These are phyloP conservation scores for Ceratobasidium sp. DNA, from an alignment of 1,284 basidiomycete genomes.

Conservation along the genomic window DNA sequence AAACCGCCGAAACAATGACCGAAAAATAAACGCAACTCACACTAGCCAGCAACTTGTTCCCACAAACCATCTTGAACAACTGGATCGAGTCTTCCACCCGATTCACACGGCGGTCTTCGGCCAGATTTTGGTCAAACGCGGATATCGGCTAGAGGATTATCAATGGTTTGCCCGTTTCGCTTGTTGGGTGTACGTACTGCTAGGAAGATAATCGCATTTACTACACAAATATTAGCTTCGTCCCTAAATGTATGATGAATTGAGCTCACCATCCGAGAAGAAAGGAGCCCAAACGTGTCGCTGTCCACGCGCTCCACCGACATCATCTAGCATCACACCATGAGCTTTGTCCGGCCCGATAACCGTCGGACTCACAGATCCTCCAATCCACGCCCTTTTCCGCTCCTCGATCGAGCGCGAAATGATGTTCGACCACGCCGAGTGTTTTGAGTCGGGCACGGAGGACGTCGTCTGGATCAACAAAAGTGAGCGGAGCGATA, in stretches of 20 bases:
- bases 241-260: constrained; percentile 45
- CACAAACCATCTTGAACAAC: constrained; percentile 70
- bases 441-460: constrained; percentile 41
- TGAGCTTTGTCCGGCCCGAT: not conserved
- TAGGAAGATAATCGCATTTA: constrained; percentile 41
- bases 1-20: no score
- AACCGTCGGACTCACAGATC: constrained; percentile 42
- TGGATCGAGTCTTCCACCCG: constrained; percentile 75
- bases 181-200: no score
- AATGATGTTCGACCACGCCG: constrained; percentile 42
- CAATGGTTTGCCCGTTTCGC: not conserved
- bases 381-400: constrained; percentile 40
- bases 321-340: constrained; percentile 32
- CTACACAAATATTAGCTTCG: constrained; percentile 57
- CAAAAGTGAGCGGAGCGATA: not conserved
- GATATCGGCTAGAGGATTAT: constrained; percentile 20
- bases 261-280: constrained; percentile 37
- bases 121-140: constrained; percentile 40
- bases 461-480: constrained; percentile 49
- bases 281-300: constrained; percentile 41
- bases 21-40: constrained; percentile 12
- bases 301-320: constrained; percentile 41
- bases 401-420: constrained; percentile 37
- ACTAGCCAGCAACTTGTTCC: constrained; percentile 57
- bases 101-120: constrained; percentile 48